phyloP scores from a whole-genome alignment of 208 protist genomes.

The Tritrichomonas musculus region DNA sequence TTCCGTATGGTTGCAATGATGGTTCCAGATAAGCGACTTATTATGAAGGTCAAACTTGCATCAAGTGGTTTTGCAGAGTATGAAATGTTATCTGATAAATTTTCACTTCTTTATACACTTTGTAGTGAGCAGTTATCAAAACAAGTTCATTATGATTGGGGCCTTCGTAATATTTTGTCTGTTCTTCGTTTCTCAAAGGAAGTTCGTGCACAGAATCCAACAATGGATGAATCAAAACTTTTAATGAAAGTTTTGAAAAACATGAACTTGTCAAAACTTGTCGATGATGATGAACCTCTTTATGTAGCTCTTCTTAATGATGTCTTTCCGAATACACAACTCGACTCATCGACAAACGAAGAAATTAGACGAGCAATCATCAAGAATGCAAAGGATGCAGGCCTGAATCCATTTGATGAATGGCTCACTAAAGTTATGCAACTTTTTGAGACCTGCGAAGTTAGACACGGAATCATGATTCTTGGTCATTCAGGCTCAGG shows the following conservation, averaged over 20 bases:
- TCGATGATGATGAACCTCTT: conserved; percentile 87
- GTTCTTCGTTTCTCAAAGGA: conserved; percentile 67
- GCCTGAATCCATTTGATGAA: conserved; percentile 48
- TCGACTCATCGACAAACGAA: conserved; percentile 34
- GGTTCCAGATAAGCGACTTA: conserved; percentile 90
- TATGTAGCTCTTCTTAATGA: conserved; percentile 84
- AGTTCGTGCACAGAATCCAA: conserved; percentile 58
- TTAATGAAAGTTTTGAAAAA: conserved; percentile 88
- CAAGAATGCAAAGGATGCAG: conserved; percentile 39
- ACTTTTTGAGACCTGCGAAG: conserved; percentile 67
- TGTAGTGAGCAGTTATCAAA: conserved; percentile 93
- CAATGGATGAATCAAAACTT: conserved; percentile 74
- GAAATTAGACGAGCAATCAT: conserved; percentile 50
- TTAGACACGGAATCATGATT: conserved; percentile 71
- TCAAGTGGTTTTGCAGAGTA: conserved; percentile 64
- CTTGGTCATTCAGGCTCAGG: conserved; percentile 60
- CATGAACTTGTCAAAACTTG: conserved; percentile 93
- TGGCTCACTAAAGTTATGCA: conserved; percentile 67
- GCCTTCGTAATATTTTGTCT: conserved; percentile 89
- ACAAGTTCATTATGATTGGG: conserved; percentile 81
- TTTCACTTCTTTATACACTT: conserved; percentile 71
- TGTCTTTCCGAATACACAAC: conserved; percentile 58
- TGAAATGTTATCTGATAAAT: conserved; percentile 65
- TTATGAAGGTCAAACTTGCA: conserved; percentile 79
- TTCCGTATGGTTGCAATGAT: conserved; percentile 97